A percentile compares a stretch with the other conserved stretches of the same genome.
phyloP scores from a whole-genome alignment of 2,329 filamentous ascomycete species.

The Albophoma yamanashiensis region DNA sequence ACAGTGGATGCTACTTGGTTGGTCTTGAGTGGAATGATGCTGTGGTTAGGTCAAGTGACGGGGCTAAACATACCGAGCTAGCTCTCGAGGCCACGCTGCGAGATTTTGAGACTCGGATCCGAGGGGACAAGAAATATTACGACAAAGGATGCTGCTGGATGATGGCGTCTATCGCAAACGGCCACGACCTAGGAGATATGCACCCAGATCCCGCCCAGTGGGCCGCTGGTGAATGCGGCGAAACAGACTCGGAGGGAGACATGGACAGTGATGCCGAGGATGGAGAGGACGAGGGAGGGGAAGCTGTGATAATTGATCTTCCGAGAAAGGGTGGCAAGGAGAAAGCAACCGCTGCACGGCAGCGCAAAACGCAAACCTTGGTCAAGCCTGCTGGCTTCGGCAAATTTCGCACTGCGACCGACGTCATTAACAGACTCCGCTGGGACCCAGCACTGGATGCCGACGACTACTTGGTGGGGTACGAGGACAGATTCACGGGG shows the following conservation, averaged over 20 bases:
- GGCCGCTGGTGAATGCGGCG: constrained; percentile 26
- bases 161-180: constrained; percentile 26
- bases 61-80: constrained; percentile 29
- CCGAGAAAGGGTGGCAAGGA: not conserved
- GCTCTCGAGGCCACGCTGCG: constrained; percentile 31
- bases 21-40: constrained; percentile 33
- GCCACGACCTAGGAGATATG: constrained; percentile 28
- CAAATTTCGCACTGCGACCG: constrained; percentile 45
- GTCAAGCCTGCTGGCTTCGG: constrained; percentile 20
- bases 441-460: constrained; percentile 47
- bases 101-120: constrained; percentile 38
- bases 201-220: constrained; percentile 37
- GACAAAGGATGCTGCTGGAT: constrained; percentile 39
- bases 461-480: constrained; percentile 45
- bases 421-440: constrained; percentile 48
- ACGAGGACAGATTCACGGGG: constrained; percentile 49
- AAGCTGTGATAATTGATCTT: not conserved
- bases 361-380: not conserved
- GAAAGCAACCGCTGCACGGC: not conserved
- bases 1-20: constrained; percentile 51
- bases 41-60: constrained; percentile 22
- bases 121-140: constrained; percentile 34
- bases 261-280: constrained; percentile 25
- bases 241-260: constrained; percentile 33
- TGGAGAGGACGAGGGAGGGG: constrained; percentile 13